These are phyloP conservation scores for Solanum pinnatisectum DNA, from an alignment of 257 asterid genomes.

Conservation along the genomic window DNA sequence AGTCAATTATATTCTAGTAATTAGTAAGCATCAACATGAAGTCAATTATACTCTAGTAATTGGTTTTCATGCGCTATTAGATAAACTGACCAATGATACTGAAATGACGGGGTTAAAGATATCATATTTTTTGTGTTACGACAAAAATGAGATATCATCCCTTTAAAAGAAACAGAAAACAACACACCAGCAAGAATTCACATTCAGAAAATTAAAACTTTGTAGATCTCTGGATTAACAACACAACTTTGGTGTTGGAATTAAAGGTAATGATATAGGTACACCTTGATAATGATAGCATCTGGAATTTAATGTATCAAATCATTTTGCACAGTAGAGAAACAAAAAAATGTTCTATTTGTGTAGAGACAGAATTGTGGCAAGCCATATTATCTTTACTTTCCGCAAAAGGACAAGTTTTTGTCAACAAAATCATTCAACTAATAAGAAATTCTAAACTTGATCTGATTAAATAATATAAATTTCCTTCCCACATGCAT, in stretches of 20 bases:
- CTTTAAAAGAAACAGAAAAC: neutral
- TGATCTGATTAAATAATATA: neutral
- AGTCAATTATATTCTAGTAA: neutral
- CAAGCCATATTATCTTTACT: neutral
- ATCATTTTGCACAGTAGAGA: neutral
- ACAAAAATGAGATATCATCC: neutral
- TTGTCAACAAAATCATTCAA: neutral
- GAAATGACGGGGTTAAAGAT: neutral
- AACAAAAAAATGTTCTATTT: neutral
- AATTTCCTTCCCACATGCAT: neutral
- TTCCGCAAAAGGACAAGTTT: neutral
- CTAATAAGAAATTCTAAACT: neutral
- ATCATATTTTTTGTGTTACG: neutral
- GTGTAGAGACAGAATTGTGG: neutral
- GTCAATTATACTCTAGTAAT: neutral
- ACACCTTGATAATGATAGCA: neutral
- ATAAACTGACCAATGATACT: neutral
- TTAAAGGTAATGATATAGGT: neutral
- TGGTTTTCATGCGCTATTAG: neutral
- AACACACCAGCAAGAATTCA: neutral
- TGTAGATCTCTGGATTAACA: neutral
- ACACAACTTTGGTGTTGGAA: neutral
- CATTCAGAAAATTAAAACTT: neutral
- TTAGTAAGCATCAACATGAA: neutral
- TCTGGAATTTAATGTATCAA: neutral